Conservation (phyloP, 257 asterid genomes). For the Buddleja alternifolia region DNA sequence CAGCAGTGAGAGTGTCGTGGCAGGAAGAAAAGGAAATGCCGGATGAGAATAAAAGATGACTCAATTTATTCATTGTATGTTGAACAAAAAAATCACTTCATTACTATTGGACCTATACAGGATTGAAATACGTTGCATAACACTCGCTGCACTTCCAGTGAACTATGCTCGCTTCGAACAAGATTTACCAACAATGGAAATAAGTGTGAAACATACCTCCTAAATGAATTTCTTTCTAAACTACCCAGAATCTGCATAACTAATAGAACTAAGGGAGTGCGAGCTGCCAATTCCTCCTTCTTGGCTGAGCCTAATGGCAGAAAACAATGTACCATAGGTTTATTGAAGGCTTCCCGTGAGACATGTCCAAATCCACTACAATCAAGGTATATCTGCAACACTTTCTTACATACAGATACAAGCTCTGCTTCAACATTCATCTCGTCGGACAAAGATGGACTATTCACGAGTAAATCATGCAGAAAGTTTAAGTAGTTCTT, state of each 20-base stretch:
- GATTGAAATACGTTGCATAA: slow-evolving; percentile 70
- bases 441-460: slow-evolving; percentile 54
- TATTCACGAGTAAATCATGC: slow-evolving; percentile 58
- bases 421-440: slow-evolving; percentile 67
- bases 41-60: background rate
- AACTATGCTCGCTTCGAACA: slow-evolving; percentile 90
- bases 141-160: slow-evolving; percentile 76
- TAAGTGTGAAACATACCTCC: slow-evolving; percentile 54
- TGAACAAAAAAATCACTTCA: slow-evolving; percentile 33
- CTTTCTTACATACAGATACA: slow-evolving; percentile 68
- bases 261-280: slow-evolving; percentile 66
- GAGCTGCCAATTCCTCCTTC: slow-evolving; percentile 92
- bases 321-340: slow-evolving; percentile 49
- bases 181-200: slow-evolving; percentile 81
- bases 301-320: slow-evolving; percentile 87
- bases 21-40: background rate
- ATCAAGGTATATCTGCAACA: slow-evolving; percentile 69
- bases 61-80: slow-evolving; percentile 29
- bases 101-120: slow-evolving; percentile 73
- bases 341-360: slow-evolving; percentile 33
- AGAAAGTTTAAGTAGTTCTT: slow-evolving; percentile 67
- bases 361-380: slow-evolving; percentile 58
- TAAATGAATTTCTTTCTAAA: slow-evolving; percentile 57
- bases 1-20: background rate
- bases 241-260: slow-evolving; percentile 67